Conservation (phyloP, 441 rosid species). For the Biscutella auriculata region DNA sequence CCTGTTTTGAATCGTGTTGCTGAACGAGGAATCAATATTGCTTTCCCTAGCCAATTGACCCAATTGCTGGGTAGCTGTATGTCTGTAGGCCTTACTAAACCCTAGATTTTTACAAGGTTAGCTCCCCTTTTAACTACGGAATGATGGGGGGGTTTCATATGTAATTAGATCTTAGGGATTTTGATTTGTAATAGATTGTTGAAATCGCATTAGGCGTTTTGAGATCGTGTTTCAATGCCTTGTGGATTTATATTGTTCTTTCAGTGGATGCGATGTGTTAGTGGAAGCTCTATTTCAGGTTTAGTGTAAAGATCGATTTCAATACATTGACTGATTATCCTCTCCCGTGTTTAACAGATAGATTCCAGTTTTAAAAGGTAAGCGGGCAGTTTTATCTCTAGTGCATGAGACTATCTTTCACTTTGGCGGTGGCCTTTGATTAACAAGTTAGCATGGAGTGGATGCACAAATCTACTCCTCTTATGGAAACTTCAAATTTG, state of each 20-base stretch:
- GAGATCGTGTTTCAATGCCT: neutral
- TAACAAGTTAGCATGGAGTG: constrained; percentile 44
- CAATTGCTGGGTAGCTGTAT: constrained; percentile 3
- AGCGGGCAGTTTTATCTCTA: neutral
- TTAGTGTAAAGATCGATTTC: neutral
- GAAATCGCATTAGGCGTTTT: neutral
- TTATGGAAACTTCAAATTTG: constrained; percentile 34
- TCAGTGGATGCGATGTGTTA: constrained; percentile 3
- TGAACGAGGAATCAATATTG: neutral
- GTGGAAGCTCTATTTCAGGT: neutral
- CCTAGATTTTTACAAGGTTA: constrained; percentile 13
- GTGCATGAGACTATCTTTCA: neutral
- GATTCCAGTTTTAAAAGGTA: neutral
- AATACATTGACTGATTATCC: neutral
- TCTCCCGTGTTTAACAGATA: neutral
- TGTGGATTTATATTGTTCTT: neutral
- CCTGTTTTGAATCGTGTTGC: constrained; percentile 6
- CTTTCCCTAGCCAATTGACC: neutral
- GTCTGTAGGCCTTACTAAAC: neutral
- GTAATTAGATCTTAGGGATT: constrained; percentile 15
- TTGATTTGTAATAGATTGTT: constrained; percentile 2
- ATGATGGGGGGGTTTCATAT: neutral
- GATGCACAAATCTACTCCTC: constrained; percentile 41
- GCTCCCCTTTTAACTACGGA: neutral
- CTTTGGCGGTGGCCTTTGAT: neutral